phyloP scores from a whole-genome alignment of 164 flowering plant genomes.

The Magnolia sinica region DNA sequence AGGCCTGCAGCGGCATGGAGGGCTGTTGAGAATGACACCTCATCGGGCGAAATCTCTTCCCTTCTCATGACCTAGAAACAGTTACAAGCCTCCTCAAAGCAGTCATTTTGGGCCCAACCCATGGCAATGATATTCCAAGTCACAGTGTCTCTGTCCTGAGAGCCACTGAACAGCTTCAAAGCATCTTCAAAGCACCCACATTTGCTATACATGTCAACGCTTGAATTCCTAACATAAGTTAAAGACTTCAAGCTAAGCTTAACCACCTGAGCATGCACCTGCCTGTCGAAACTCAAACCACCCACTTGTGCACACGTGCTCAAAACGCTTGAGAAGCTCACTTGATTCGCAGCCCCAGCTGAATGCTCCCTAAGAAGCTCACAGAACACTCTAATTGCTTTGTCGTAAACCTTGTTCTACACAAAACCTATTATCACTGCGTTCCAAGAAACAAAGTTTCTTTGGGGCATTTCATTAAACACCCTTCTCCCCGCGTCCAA shows the following conservation, averaged over 20 bases:
- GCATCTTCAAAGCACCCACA: conserved; percentile 39
- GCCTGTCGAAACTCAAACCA: conserved; percentile 37
- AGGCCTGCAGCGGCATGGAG: conserved; percentile 52
- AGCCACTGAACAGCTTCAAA: conserved; percentile 28
- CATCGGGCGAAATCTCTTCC: conserved; percentile 40
- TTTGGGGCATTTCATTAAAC: conserved; percentile 61
- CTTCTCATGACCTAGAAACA: conserved; percentile 53
- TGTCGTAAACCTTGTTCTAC: conserved; percentile 30
- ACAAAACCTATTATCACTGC: conserved; percentile 53
- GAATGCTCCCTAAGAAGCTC: conserved; percentile 25
- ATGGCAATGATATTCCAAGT: conserved; percentile 59
- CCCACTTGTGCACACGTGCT: conserved; percentile 45
- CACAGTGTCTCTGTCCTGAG: conserved; percentile 39
- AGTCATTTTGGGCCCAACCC: conserved; percentile 40
- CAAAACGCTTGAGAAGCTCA: conserved; percentile 46
- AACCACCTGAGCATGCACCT: conserved; percentile 43
- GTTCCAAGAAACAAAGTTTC: conserved; percentile 65
- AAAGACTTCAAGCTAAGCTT: conserved; percentile 32
- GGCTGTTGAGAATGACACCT: conserved; percentile 25
- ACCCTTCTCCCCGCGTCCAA: conserved; percentile 33
- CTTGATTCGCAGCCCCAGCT: conserved; percentile 41
- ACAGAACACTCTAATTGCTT: conserved; percentile 30
- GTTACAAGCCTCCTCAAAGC: conserved; percentile 50
- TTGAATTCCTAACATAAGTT: conserved; percentile 26
- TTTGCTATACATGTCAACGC: conserved; percentile 17